A percentile compares a stretch with the other conserved stretches of the same genome.
Conservation (phyloP, 352 stramenopile genomes). For the Pythium folliculosum region DNA sequence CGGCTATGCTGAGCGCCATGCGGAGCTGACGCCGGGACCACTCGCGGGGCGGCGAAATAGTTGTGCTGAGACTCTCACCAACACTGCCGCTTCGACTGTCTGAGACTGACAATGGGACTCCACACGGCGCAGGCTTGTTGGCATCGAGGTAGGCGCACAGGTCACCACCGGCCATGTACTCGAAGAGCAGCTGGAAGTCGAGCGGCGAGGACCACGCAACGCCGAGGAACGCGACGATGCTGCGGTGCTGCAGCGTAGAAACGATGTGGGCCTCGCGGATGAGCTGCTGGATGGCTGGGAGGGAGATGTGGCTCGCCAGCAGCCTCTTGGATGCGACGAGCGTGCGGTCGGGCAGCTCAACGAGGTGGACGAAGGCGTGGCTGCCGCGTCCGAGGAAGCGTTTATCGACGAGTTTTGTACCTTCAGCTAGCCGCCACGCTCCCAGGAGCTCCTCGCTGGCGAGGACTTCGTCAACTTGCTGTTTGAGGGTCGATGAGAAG, state of each 20-base stretch:
- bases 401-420: no score
- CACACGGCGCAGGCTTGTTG: background rate
- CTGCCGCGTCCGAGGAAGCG: background rate
- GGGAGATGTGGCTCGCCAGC: background rate
- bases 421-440: no score
- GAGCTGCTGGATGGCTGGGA: background rate
- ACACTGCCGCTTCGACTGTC: no score
- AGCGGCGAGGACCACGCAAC: constrained; percentile 4
- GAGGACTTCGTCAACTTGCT: no score
- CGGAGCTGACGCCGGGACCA: background rate
- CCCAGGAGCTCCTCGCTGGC: no score
- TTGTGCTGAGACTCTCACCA: no score
- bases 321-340: background rate
- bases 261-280: constrained; percentile 4
- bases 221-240: background rate
- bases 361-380: constrained; percentile 4
- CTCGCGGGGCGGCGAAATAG: background rate
- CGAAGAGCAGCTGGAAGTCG: constrained; percentile 6
- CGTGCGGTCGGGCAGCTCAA: background rate
- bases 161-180: constrained; percentile 1
- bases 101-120: background rate
- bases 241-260: background rate
- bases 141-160: background rate
- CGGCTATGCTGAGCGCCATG: constrained; percentile 1
- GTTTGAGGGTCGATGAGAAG: no score